A percentile compares a stretch with the other conserved stretches of the same genome.
Conservation (phyloP, 148 eudicot genomes). For the Heliamphora exappendiculata region DNA sequence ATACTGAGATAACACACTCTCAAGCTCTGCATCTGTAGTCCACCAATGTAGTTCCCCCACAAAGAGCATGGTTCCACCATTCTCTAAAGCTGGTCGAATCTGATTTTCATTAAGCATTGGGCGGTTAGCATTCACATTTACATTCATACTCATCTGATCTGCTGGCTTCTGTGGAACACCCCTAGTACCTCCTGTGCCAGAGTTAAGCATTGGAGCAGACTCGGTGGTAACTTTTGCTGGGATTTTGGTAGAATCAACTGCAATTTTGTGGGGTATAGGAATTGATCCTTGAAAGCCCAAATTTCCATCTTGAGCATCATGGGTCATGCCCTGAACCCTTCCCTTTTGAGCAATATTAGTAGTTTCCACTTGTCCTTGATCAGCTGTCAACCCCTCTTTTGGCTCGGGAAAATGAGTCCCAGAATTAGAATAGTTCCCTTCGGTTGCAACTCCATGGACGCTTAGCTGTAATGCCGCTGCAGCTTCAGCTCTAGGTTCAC, state of each 20-base stretch:
- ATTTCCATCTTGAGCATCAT: slow-evolving; percentile 33
- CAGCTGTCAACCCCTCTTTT: slow-evolving; percentile 29
- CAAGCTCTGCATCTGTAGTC: slow-evolving; percentile 94
- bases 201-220: slow-evolving; percentile 20
- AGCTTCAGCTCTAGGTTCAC: slow-evolving; percentile 40
- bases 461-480: slow-evolving; percentile 24
- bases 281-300: slow-evolving; percentile 43
- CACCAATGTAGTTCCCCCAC: slow-evolving; percentile 99
- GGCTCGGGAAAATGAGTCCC: slow-evolving; percentile 32
- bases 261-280: slow-evolving; percentile 33
- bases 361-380: slow-evolving; percentile 26
- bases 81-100: slow-evolving; percentile 48
- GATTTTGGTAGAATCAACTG: slow-evolving; percentile 15
- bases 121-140: slow-evolving; percentile 39
- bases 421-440: slow-evolving; percentile 32
- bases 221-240: slow-evolving; percentile 26
- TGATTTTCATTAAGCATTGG: slow-evolving; percentile 36
- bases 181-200: slow-evolving; percentile 30
- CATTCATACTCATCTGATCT: slow-evolving; percentile 32
- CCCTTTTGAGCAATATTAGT: slow-evolving; percentile 36
- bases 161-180: slow-evolving; percentile 35
- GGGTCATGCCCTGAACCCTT: slow-evolving; percentile 26
- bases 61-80: slow-evolving; percentile 77
- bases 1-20: slow-evolving; percentile 63
- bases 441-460: slow-evolving; percentile 26